Base-by-base conservation (phyloP, 2,329 filamentous ascomycete genomes). In the Cladosporium oxysporum region DNA sequence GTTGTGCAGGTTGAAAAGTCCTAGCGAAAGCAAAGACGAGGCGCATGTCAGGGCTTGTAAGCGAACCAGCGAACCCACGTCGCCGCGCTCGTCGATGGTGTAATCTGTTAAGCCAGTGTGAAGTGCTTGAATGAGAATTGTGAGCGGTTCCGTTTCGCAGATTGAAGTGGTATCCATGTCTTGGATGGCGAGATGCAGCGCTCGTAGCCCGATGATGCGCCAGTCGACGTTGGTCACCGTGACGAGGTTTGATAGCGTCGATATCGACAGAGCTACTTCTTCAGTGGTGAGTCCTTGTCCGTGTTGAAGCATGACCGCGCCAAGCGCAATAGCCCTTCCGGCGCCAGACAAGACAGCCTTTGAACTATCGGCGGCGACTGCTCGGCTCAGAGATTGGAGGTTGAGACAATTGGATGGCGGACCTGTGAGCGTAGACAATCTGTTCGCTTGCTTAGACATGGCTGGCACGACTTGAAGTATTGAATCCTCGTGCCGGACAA, bases 61-160 rank as follows among this genome's bases (percentile, higher is more conserved):
- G 3, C 95, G 86, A 4, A 96, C 90, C 62, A 93, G 86, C 0
- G 93, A 96, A 5, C 95, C 95, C 58, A 98, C 85, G 74, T 99
- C 95, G 18, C 95, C 95, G 65, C 93, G 85, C 16, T 93, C 89
- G 70, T 92, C 94, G 3, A 92, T 93, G 0, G 92, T 96, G 74
- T 98, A 98, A 75, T 99, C 93, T 70, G 94, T 90, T 31, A 99
- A 79, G 0, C 89, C 80, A 31, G 73, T 62, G 29, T 71, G 70
- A 7, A 75, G 53, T 3, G 73, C 70, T 11, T 66, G 35, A 18
- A 57, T 59, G 11, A 66, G 12, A 14, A 31, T 44, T 5, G 47
- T 23, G 7, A 65, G 33, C 41, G 28, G n/a, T 26, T 53, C 55
- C 3, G 61, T 14, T 23, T 33, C 18, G 3, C 16, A 31, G 2